A percentile compares a stretch with the other conserved stretches of the same genome.
These are phyloP conservation scores for Borealophlyctis nickersoniae DNA, from an alignment of 192 early-diverging fungal species.

Conservation along the genomic window DNA sequence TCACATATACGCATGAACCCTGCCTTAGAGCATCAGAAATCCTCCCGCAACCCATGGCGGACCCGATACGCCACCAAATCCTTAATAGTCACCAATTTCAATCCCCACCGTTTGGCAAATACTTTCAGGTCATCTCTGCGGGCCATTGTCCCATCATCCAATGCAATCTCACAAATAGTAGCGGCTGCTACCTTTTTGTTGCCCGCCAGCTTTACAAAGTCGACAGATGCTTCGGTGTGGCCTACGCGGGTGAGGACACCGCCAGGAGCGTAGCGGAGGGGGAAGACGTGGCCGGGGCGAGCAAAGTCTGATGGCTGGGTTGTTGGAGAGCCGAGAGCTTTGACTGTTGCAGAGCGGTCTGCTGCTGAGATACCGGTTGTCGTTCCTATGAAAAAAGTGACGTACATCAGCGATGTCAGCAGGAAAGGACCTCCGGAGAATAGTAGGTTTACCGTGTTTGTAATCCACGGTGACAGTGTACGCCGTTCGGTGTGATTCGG, in stretches of 20 bases:
- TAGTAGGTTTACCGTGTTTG: constrained; percentile 33
- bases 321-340: constrained; percentile 69
- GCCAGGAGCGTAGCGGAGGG: constrained; percentile 76
- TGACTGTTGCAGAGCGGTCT: constrained; percentile 80
- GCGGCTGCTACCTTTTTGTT: constrained; percentile 78
- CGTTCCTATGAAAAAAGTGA: constrained; percentile 47
- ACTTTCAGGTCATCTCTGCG: constrained; percentile 82
- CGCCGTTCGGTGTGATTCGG: constrained; percentile 88
- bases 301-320: constrained; percentile 66
- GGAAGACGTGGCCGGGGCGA: constrained; percentile 93
- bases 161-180: constrained; percentile 93
- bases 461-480: constrained; percentile 93
- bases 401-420: background rate
- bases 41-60: constrained; percentile 33
- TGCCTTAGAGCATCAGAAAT: too few species aligned
- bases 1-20: too few species aligned
- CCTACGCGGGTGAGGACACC: constrained; percentile 86
- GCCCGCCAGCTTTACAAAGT: constrained; percentile 82
- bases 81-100: constrained; percentile 87
- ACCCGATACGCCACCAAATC: constrained; percentile 78
- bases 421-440: background rate
- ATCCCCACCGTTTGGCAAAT: constrained; percentile 80
- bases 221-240: constrained; percentile 90
- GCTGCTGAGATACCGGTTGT: constrained; percentile 95
- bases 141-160: constrained; percentile 91